Evolutionary conservation across 148 eudicot genomes (phyloP), one percentile per base, ranked within the genome.

Genomic region (Polygonum aviculare): DNA sequence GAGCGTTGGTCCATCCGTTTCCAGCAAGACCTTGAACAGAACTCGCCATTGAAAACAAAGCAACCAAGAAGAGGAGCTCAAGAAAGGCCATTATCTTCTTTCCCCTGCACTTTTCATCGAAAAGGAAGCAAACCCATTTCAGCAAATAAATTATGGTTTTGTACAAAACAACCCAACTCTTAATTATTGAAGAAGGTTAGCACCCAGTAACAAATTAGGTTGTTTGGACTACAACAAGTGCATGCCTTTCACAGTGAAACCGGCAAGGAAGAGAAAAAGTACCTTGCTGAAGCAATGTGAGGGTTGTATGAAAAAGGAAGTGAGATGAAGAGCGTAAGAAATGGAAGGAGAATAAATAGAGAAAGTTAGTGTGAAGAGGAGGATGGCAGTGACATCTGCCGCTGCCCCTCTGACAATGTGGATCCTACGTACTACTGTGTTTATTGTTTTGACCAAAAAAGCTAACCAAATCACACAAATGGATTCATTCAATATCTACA

Each of bases 1-100:
- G 71, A 65, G 71, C 71, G n/a, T 35, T 35, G 41, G 15, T 65
- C 71, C 71, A 65, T n/a, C 70, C 70, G 41, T 26, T 60, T 22
- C 67, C 67, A 12, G 2, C n/a, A 15, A 7, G 2, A 12, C n/a
- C 44, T 65, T 65, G 19, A 33, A 65, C 71, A 65, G 9, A 33
- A 14, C 14, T 35, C 41, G 71, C 71, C 71, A 65, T 35, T 36
- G 44, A 35, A 36, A 65, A 36, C 40, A 65, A 19, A 35, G 71
- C 41, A 65, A 65, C 41, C 41, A 36, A 65, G 40, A 65, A 65
- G 69, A 62, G 3, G 71, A 33, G 36, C 35, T 39, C 71, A 36
- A 65, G 0, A 12, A 65, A 3, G 14, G 7, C 71, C 71, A 33
- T 65, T 65, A 1, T 15, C 26, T 12, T 12, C 16, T 65, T 35